Percentiles rank a stretch among this genome's conserved stretches.
Evolutionary conservation across 2,329 filamentous ascomycete genomes (phyloP).

Genomic region (Neofusicoccum sp.): DNA sequence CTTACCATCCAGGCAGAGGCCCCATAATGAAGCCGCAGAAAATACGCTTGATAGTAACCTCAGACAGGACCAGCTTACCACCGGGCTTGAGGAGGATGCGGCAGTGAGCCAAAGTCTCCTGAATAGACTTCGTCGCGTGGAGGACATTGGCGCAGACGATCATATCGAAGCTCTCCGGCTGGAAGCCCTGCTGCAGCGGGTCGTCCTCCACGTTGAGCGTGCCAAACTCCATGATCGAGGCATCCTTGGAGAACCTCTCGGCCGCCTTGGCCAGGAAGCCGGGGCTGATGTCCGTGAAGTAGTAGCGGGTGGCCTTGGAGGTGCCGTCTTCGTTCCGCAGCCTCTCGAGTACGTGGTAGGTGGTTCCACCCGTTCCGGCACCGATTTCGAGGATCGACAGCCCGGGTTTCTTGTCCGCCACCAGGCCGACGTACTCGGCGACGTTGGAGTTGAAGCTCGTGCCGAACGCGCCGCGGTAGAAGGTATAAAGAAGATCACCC

Average conservation of each 20-base stretch:
- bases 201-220: slow-evolving; percentile 17
- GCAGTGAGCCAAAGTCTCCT: slow-evolving; percentile 19
- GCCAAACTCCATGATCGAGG: slow-evolving; percentile 3
- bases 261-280: slow-evolving; percentile 22
- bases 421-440: not conserved
- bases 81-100: slow-evolving; percentile 34
- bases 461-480: slow-evolving; percentile 2
- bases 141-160: slow-evolving; percentile 18
- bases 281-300: slow-evolving; percentile 25
- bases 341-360: not conserved
- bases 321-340: not conserved
- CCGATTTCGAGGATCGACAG: slow-evolving; percentile 19
- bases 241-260: slow-evolving; percentile 1
- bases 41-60: slow-evolving; percentile 20
- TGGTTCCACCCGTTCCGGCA: slow-evolving; percentile 22
- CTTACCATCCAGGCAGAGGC: slow-evolving; percentile 33
- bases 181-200: slow-evolving; percentile 15
- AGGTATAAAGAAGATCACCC: not conserved
- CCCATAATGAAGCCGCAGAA: slow-evolving; percentile 3
- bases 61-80: slow-evolving; percentile 41
- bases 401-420: not conserved
- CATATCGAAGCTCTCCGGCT: slow-evolving; percentile 13
- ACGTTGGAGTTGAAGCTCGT: slow-evolving; percentile 1
- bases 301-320: slow-evolving; percentile 16
- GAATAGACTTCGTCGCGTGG: slow-evolving; percentile 17